Evolutionary conservation across 192 early-diverging fungal species (phyloP).

Genomic region (Coemansia sp.): DNA sequence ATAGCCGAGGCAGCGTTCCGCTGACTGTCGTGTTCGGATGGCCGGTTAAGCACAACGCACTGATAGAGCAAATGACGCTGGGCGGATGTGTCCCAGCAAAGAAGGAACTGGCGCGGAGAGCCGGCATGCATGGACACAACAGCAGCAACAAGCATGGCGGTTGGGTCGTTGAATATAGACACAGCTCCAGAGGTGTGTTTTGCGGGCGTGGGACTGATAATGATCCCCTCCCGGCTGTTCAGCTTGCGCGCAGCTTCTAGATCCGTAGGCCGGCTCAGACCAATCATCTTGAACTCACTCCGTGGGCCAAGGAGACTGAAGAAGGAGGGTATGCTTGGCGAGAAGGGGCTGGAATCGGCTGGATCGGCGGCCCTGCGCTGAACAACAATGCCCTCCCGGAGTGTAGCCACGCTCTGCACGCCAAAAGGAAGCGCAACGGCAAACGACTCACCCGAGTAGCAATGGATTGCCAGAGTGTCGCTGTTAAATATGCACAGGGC

Average conservation of each 20-base stretch:
- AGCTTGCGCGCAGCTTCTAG: conserved; percentile 15
- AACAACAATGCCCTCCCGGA: conserved; percentile 43
- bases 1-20: not conserved
- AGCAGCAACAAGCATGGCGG: conserved; percentile 20
- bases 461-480: conserved; percentile 40
- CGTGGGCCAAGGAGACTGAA: conserved; percentile 48
- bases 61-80: conserved; percentile 34
- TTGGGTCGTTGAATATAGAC: conserved; percentile 40
- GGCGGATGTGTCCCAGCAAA: conserved; percentile 46
- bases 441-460: conserved; percentile 37
- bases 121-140: conserved; percentile 16
- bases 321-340: conserved; percentile 26
- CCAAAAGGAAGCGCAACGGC: conserved; percentile 37
- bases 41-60: conserved; percentile 20
- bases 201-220: conserved; percentile 40
- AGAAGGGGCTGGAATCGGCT: conserved; percentile 14
- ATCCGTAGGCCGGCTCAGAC: conserved; percentile 28
- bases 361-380: conserved; percentile 32
- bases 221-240: conserved; percentile 1
- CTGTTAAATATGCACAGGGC: conserved; percentile 45
- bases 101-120: conserved; percentile 31
- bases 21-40: conserved; percentile 12
- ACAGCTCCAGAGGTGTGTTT: conserved; percentile 8
- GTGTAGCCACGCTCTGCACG: conserved; percentile 26
- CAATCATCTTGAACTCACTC: conserved; percentile 52